Percentiles rank a stretch among this genome's conserved stretches.
These are phyloP conservation scores for Pichia nakasei DNA, from an alignment of 805 yeast species.

Conservation along the genomic window DNA sequence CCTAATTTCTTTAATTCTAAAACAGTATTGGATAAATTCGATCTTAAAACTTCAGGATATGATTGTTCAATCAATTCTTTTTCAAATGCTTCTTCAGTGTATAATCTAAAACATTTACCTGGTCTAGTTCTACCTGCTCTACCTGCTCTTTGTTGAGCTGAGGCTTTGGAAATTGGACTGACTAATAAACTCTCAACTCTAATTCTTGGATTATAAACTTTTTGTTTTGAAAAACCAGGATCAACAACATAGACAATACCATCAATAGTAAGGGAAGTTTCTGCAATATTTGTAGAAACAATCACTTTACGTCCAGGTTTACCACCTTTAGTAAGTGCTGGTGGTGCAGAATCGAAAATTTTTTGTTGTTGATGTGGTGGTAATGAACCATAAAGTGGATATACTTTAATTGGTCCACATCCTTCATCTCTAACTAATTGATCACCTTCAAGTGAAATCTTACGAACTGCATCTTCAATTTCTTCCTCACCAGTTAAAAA, in stretches of 20 bases:
- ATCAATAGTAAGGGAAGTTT: conserved; percentile 94
- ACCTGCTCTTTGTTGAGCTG: conserved; percentile 98
- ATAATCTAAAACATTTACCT: conserved; percentile 92
- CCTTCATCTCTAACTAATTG: conserved; percentile 81
- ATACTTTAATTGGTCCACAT: conserved; percentile 83
- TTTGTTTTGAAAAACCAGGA: conserved; percentile 95
- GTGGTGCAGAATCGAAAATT: conserved; percentile 87
- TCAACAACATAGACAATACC: conserved; percentile 97
- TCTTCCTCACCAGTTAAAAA: conserved; percentile 96
- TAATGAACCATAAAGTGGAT: conserved; percentile 91
- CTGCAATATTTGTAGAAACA: conserved; percentile 92
- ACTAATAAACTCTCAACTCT: conserved; percentile 91
- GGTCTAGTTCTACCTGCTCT: conserved; percentile 99
- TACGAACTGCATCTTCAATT: conserved; percentile 93
- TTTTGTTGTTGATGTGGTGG: conserved; percentile 94
- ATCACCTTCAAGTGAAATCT: conserved; percentile 80
- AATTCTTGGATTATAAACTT: conserved; percentile 92
- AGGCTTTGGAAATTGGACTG: conserved; percentile 93
- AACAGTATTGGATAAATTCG: conserved; percentile 86
- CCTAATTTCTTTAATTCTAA: conserved; percentile 90
- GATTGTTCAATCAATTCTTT: conserved; percentile 91
- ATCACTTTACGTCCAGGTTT: conserved; percentile 94
- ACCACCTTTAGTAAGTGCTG: conserved; percentile 60
- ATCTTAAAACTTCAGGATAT: conserved; percentile 89
- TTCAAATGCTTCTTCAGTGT: conserved; percentile 94